phyloP scores from a whole-genome alignment of 768 basidiomycete genomes.

The Boletus insuetus region DNA sequence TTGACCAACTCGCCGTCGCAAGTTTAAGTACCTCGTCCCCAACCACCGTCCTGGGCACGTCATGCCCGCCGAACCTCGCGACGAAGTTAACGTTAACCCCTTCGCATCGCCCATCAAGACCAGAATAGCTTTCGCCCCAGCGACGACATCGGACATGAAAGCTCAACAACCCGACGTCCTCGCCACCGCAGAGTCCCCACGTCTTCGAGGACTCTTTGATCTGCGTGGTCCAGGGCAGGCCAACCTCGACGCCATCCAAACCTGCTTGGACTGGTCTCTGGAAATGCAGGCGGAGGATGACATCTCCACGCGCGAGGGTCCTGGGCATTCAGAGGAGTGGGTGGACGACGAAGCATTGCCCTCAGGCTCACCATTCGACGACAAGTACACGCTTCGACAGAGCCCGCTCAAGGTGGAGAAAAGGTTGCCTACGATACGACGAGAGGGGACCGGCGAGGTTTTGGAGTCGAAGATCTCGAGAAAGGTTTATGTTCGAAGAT shows the following conservation, averaged over 20 bases:
- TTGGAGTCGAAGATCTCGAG: constrained; percentile 20
- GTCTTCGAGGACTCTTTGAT: constrained; percentile 32
- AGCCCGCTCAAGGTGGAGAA: constrained; percentile 14
- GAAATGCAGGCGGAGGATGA: background rate
- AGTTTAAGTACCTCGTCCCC: too few relatives aligned
- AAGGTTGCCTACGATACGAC: constrained; percentile 9
- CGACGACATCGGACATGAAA: too few relatives aligned
- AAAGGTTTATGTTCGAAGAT: constrained; percentile 14
- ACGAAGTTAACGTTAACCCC: too few relatives aligned
- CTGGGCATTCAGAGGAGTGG: constrained; percentile 16
- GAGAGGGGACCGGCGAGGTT: background rate
- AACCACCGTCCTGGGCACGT: too few relatives aligned
- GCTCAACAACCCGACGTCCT: too few relatives aligned
- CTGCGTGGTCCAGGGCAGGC: constrained; percentile 23
- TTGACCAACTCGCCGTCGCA: too few relatives aligned
- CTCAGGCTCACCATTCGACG: constrained; percentile 19
- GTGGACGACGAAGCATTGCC: constrained; percentile 22
- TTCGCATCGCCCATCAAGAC: too few relatives aligned
- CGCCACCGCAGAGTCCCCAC: too few relatives aligned
- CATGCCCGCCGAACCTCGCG: too few relatives aligned
- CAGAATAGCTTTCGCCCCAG: too few relatives aligned
- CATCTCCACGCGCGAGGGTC: constrained; percentile 1
- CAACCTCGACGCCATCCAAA: constrained; percentile 14
- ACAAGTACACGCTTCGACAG: too few relatives aligned
- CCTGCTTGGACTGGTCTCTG: constrained; percentile 1